phyloP scores from a whole-genome alignment of 192 early-diverging fungal species.

The Podila minutissima region DNA sequence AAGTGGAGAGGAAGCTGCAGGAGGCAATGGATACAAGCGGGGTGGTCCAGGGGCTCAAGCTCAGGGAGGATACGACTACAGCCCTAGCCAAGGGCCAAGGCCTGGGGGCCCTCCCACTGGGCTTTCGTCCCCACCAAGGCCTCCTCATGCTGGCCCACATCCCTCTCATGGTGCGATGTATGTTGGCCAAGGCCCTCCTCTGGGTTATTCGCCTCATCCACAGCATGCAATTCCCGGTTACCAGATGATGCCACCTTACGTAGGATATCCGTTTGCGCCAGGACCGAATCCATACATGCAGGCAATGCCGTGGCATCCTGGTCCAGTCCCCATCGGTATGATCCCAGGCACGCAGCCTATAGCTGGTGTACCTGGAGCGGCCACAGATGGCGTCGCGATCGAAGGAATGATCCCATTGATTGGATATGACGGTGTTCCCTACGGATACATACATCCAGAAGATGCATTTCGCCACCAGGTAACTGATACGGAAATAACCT shows the following conservation, averaged over 20 bases:
- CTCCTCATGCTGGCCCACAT: no score
- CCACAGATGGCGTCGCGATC: slow-evolving; percentile 7
- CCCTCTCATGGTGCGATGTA: slow-evolving; percentile 4
- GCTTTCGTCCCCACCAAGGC: no score
- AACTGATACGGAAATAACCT: not conserved
- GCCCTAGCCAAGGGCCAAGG: no score
- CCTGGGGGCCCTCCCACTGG: no score
- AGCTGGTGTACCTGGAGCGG: not conserved
- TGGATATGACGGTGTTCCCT: slow-evolving; percentile 33
- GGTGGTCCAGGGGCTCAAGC: not conserved
- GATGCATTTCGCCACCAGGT: slow-evolving; percentile 38
- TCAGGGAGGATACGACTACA: not conserved
- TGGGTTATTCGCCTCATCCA: slow-evolving; percentile 13
- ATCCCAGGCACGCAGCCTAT: slow-evolving; percentile 21
- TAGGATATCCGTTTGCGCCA: slow-evolving; percentile 33
- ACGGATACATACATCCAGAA: slow-evolving; percentile 36
- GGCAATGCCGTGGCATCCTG: slow-evolving; percentile 35
- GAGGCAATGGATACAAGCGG: slow-evolving; percentile 11
- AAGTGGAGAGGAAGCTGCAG: not conserved
- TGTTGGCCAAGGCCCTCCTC: slow-evolving; percentile 24
- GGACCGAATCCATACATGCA: slow-evolving; percentile 29
- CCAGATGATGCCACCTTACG: slow-evolving; percentile 33
- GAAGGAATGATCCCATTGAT: slow-evolving; percentile 41
- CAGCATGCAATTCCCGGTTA: slow-evolving; percentile 14
- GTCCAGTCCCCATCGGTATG: slow-evolving; percentile 19